A percentile compares a stretch with the other conserved stretches of the same genome.
Conservation (phyloP, 1,284 basidiomycete species). For the Volvariella surrecta region DNA sequence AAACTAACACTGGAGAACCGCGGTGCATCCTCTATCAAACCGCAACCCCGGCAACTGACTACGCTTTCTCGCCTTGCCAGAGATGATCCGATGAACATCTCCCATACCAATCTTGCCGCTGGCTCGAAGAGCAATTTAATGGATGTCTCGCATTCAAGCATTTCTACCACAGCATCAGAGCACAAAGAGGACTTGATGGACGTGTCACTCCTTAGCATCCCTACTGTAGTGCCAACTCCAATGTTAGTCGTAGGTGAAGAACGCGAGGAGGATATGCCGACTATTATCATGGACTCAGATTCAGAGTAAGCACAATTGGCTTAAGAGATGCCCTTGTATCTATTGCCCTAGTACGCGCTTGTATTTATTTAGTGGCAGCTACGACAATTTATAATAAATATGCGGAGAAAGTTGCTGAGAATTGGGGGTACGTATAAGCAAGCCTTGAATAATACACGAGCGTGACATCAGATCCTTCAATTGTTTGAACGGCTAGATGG, state of each 20-base stretch:
- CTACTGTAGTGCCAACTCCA: conserved; percentile 4
- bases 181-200: neutral
- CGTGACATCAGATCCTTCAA: neutral
- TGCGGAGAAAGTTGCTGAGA: too few species aligned
- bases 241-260: conserved; percentile 16
- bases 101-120: neutral
- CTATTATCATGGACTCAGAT: conserved; percentile 39
- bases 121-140: neutral
- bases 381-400: too few species aligned
- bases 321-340: too few species aligned
- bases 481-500: conserved; percentile 29
- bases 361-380: too few species aligned
- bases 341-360: too few species aligned
- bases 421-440: conserved; percentile 15
- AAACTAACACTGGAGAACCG: too few species aligned
- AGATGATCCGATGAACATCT: conserved; percentile 15
- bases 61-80: conserved; percentile 1
- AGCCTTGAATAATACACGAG: neutral
- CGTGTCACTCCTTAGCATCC: neutral
- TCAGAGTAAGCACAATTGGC: too few species aligned
- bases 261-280: conserved; percentile 37
- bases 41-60: too few species aligned
- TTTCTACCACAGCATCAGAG: neutral
- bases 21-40: too few species aligned
- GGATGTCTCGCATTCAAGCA: neutral